Conservation (phyloP, 2,329 filamentous ascomycete species). For the Colletotrichum agaves region DNA sequence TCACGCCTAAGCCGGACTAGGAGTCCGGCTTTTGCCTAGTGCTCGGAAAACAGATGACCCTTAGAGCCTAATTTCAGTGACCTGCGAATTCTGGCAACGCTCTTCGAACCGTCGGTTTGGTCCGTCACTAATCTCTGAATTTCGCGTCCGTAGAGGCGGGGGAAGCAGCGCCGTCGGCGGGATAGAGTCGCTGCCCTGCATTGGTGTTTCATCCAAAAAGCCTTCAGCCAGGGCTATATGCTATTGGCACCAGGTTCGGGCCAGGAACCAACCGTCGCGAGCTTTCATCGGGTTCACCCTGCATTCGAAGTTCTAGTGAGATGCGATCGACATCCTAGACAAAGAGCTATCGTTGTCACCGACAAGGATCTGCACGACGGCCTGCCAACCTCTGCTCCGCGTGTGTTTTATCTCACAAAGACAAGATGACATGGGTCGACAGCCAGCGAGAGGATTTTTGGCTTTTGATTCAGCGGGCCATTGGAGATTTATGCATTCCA, state of each 20-base stretch:
- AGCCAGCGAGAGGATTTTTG: conserved; percentile 9
- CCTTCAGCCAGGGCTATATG: neutral
- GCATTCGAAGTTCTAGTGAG: neutral
- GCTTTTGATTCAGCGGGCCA: neutral
- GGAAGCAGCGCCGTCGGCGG: neutral
- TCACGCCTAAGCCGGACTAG: neutral
- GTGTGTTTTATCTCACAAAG: conserved; percentile 3
- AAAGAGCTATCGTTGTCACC: conserved; percentile 10
- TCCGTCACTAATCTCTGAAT: neutral
- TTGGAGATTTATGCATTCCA: conserved; percentile 12
- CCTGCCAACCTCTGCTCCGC: conserved; percentile 8
- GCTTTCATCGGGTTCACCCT: neutral
- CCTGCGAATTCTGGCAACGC: conserved; percentile 2
- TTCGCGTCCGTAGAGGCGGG: neutral
- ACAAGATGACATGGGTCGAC: conserved; percentile 9
- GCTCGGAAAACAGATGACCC: conserved; percentile 2
- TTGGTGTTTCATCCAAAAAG: conserved; percentile 7
- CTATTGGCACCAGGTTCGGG: neutral
- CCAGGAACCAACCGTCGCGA: neutral
- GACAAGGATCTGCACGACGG: conserved; percentile 27
- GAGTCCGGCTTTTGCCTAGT: conserved; percentile 13
- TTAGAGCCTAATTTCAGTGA: conserved; percentile 3
- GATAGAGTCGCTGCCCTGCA: conserved; percentile 3
- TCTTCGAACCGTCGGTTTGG: neutral
- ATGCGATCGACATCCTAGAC: conserved; percentile 23